Evolutionary conservation across 805 yeast genomes (phyloP).

Genomic region (Kodamaea restingae): DNA sequence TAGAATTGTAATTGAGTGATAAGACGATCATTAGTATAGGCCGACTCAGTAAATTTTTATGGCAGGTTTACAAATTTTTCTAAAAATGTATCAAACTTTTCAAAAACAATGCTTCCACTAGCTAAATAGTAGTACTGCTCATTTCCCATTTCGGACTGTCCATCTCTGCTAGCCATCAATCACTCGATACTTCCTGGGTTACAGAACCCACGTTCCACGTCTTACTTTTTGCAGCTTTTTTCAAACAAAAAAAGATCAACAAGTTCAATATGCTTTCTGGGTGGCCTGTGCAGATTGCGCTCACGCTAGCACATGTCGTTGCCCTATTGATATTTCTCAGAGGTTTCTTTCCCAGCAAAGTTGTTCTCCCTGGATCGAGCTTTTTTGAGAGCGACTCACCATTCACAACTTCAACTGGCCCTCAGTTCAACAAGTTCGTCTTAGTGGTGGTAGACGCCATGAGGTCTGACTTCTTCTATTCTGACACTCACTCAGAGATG

Average conservation of each 20-base stretch:
- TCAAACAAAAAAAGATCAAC: not conserved
- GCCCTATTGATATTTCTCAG: constrained; percentile 63
- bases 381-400: constrained; percentile 24
- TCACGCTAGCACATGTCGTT: constrained; percentile 19
- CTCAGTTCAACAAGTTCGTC: constrained; percentile 63
- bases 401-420: constrained; percentile 18
- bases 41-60: too few species aligned
- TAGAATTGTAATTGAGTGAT: too few species aligned
- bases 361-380: constrained; percentile 58
- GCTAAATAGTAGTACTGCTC: too few species aligned
- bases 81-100: too few species aligned
- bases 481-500: constrained; percentile 59
- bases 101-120: too few species aligned
- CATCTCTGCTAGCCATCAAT: too few species aligned
- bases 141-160: too few species aligned
- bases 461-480: constrained; percentile 80
- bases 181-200: too few species aligned
- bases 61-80: too few species aligned
- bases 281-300: constrained; percentile 15
- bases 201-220: too few species aligned
- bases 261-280: constrained; percentile 5
- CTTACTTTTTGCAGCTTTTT: not conserved
- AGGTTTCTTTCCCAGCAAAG: constrained; percentile 93
- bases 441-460: constrained; percentile 91
- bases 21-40: too few species aligned